phyloP scores from a whole-genome alignment of 352 stramenopile species.

The Phytophthora tentaculata region DNA sequence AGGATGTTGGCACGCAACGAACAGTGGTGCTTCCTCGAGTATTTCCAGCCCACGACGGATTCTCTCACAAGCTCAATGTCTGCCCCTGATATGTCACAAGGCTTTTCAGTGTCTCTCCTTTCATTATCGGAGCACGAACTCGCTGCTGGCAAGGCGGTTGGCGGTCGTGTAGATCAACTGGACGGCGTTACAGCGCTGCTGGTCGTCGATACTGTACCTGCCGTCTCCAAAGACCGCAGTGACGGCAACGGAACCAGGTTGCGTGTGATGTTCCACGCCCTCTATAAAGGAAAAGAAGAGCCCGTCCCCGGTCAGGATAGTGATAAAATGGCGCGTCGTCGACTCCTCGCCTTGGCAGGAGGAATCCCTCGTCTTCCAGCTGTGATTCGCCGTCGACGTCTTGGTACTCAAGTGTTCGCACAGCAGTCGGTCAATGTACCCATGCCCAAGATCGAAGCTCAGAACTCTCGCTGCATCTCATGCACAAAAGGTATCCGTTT shows the following conservation, averaged over 20 bases:
- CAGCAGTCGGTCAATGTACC: conserved; percentile 5
- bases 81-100: conserved; percentile 17
- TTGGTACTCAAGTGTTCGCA: conserved; percentile 44
- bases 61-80: conserved; percentile 1
- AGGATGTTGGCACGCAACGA: conserved; percentile 45
- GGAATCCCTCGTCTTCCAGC: conserved; percentile 37
- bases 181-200: conserved; percentile 39
- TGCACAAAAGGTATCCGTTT: conserved; percentile 53
- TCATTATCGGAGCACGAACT: conserved; percentile 43
- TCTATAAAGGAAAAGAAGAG: conserved; percentile 8
- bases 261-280: conserved; percentile 44
- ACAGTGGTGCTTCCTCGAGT: conserved; percentile 60
- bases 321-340: conserved; percentile 31
- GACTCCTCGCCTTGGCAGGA: conserved; percentile 36
- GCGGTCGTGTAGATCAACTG: conserved; percentile 49
- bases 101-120: conserved; percentile 39
- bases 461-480: conserved; percentile 50
- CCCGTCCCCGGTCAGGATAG: conserved; percentile 9
- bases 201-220: conserved; percentile 43
- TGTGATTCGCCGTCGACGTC: conserved; percentile 41
- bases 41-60: conserved; percentile 36
- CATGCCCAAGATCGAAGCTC: conserved; percentile 12
- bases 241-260: conserved; percentile 20
- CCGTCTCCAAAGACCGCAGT: conserved; percentile 17
- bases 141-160: conserved; percentile 34